Evolutionary conservation across 1,139 yeast species (phyloP).

Genomic region (Kodamaea derodonti): DNA sequence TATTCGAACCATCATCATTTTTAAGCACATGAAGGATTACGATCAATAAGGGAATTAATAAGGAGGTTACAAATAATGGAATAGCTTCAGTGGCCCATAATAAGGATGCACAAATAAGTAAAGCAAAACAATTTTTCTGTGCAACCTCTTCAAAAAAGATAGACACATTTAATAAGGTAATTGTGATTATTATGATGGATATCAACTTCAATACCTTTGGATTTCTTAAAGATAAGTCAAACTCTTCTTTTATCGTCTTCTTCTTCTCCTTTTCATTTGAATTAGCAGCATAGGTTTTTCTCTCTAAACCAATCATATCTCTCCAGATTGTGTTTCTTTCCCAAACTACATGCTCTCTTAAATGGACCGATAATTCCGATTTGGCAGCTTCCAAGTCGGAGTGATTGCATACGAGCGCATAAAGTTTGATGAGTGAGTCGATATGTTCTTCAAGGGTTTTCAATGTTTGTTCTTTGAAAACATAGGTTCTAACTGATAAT

Average conservation of each 20-base stretch:
- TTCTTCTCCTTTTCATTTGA: constrained; percentile 12
- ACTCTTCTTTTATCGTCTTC: constrained; percentile 15
- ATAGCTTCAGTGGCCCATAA: constrained; percentile 74
- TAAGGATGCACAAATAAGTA: constrained; percentile 64
- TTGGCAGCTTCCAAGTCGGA: constrained; percentile 37
- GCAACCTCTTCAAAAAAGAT: constrained; percentile 51
- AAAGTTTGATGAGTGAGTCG: constrained; percentile 31
- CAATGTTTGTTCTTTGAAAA: constrained; percentile 27
- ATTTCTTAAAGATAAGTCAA: constrained; percentile 37
- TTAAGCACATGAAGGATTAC: constrained; percentile 53
- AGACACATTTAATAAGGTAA: constrained; percentile 36
- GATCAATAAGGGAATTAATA: constrained; percentile 59
- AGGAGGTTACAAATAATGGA: constrained; percentile 65
- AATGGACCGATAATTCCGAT: constrained; percentile 53
- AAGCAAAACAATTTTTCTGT: constrained; percentile 64
- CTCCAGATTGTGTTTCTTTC: constrained; percentile 73
- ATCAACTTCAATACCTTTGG: constrained; percentile 47
- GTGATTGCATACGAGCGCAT: constrained; percentile 43
- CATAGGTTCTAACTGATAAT: constrained; percentile 30
- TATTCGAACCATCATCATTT: constrained; percentile 47
- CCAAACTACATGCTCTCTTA: constrained; percentile 74
- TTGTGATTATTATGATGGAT: constrained; percentile 42
- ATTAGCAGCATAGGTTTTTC: constrained; percentile 35
- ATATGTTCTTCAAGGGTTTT: constrained; percentile 19
- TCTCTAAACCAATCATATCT: constrained; percentile 37